Percentiles rank a stretch among this genome's conserved stretches.
These are phyloP conservation scores for Chrysanthemum lavandulifolium DNA, from an alignment of 129 eudicot genomes.

Conservation along the genomic window DNA sequence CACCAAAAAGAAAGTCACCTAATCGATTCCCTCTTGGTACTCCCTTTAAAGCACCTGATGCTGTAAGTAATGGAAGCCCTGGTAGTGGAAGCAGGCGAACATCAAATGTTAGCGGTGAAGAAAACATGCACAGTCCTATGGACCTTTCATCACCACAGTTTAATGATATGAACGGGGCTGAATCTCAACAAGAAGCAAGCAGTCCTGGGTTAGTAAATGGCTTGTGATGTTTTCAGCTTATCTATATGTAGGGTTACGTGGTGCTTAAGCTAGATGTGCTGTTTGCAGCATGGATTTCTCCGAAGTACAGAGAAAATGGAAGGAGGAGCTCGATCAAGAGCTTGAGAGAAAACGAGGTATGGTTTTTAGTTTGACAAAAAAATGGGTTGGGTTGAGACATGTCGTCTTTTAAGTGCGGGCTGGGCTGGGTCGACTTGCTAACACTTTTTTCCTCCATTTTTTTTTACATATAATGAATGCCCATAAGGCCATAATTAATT, in stretches of 20 bases:
- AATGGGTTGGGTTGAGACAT: too few relatives aligned
- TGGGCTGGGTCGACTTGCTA: too few relatives aligned
- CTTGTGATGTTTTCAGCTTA: not conserved
- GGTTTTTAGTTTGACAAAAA: not conserved
- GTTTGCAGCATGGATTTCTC: conserved; percentile 44
- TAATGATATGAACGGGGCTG: conserved; percentile 40
- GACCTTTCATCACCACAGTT: conserved; percentile 49
- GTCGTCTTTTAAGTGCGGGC: too few relatives aligned
- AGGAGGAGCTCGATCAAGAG: conserved; percentile 78
- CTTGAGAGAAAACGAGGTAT: conserved; percentile 74
- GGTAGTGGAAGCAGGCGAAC: conserved; percentile 49
- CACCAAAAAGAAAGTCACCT: conserved; percentile 71
- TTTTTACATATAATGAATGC: too few relatives aligned
- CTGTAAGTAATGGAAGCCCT: conserved; percentile 49
- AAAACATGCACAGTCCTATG: conserved; percentile 41
- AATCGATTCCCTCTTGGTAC: conserved; percentile 39
- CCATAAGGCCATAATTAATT: too few relatives aligned
- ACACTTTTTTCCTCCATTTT: too few relatives aligned
- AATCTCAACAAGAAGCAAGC: conserved; percentile 39
- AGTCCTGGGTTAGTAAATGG: conserved; percentile 53
- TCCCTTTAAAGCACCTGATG: conserved; percentile 43
- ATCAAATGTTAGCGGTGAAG: conserved; percentile 35
- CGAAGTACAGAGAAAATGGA: conserved; percentile 68
- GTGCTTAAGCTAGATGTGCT: conserved; percentile 3
- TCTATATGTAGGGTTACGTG: not conserved